These are phyloP conservation scores for Yarrowia sp. DNA, from an alignment of 805 yeast species.

Conservation along the genomic window DNA sequence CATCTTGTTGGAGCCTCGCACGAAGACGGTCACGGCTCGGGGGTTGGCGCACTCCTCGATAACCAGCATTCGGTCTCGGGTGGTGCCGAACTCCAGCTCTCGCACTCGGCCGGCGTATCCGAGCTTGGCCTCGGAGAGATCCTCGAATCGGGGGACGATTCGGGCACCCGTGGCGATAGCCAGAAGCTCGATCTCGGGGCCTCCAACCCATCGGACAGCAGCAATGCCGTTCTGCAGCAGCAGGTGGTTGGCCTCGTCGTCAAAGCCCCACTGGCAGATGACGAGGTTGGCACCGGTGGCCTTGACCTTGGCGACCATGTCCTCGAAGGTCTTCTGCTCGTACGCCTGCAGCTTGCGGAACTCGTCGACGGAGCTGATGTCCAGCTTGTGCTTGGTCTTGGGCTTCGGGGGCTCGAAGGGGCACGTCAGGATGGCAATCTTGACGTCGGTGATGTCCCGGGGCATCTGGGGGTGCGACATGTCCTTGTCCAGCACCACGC, in stretches of 20 bases:
- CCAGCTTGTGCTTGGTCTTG: conserved; percentile 95
- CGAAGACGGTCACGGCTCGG: conserved; percentile 85
- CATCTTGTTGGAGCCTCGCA: conserved; percentile 97
- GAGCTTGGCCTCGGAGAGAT: conserved; percentile 72
- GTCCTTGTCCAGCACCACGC: conserved; percentile 93
- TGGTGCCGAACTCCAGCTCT: conserved; percentile 93
- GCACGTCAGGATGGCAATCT: conserved; percentile 92
- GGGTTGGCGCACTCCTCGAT: conserved; percentile 86
- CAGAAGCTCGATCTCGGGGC: conserved; percentile 89
- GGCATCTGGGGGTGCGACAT: conserved; percentile 99
- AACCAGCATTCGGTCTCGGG: conserved; percentile 92
- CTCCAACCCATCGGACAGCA: conserved; percentile 99
- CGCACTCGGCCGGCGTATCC: conserved; percentile 84
- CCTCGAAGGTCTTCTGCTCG: conserved; percentile 85
- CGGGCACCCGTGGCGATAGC: conserved; percentile 98
- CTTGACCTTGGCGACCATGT: conserved; percentile 86
- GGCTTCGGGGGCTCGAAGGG: conserved; percentile 99
- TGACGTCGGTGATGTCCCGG: conserved; percentile 69
- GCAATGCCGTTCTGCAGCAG: conserved; percentile 83
- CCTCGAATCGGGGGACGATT: conserved; percentile 96
- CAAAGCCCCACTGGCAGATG: conserved; percentile 99
- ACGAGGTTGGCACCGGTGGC: conserved; percentile 92
- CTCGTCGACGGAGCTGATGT: conserved; percentile 90
- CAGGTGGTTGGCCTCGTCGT: conserved; percentile 96
- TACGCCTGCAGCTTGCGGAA: conserved; percentile 85